Evolutionary conservation across 176 grass and related monocot genomes (phyloP).

Genomic region (Aechmea fasciata): DNA sequence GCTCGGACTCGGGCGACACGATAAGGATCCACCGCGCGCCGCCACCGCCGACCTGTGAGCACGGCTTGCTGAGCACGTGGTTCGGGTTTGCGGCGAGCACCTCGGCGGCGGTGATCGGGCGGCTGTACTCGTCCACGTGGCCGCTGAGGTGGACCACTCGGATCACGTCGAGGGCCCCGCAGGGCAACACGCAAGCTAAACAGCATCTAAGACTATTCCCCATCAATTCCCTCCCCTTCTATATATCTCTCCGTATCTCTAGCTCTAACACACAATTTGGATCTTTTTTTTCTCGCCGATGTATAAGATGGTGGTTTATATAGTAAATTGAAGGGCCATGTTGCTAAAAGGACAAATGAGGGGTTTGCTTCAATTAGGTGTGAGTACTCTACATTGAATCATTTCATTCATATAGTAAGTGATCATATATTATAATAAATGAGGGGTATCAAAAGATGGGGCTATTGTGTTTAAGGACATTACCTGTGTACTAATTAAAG

Average conservation of each 20-base stretch:
- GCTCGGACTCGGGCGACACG: constrained; percentile 54
- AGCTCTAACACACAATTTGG: constrained; percentile 10
- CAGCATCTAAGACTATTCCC: constrained; percentile 80
- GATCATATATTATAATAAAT: constrained; percentile 6
- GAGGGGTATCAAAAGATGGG: constrained; percentile 38
- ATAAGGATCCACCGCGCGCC: constrained; percentile 40
- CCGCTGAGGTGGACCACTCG: constrained; percentile 74
- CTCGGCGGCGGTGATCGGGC: constrained; percentile 49
- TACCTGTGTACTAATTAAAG: constrained; percentile 35
- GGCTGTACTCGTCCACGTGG: constrained; percentile 67
- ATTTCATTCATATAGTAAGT: too few species aligned
- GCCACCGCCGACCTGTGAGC: constrained; percentile 57
- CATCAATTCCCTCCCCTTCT: constrained; percentile 27
- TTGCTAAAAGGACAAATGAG: not conserved
- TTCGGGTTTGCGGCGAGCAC: constrained; percentile 63
- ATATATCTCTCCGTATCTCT: not conserved
- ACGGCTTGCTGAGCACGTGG: constrained; percentile 68
- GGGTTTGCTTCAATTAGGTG: constrained; percentile 28
- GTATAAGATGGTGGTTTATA: constrained; percentile 11
- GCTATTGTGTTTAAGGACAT: constrained; percentile 30
- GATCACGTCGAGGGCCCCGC: constrained; percentile 70
- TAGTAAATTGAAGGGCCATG: constrained; percentile 28
- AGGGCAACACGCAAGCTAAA: constrained; percentile 83
- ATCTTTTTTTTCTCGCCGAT: constrained; percentile 6
- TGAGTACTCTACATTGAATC: too few species aligned